phyloP scores from a whole-genome alignment of 352 stramenopile species.

The Phytophthora cryptogea region DNA sequence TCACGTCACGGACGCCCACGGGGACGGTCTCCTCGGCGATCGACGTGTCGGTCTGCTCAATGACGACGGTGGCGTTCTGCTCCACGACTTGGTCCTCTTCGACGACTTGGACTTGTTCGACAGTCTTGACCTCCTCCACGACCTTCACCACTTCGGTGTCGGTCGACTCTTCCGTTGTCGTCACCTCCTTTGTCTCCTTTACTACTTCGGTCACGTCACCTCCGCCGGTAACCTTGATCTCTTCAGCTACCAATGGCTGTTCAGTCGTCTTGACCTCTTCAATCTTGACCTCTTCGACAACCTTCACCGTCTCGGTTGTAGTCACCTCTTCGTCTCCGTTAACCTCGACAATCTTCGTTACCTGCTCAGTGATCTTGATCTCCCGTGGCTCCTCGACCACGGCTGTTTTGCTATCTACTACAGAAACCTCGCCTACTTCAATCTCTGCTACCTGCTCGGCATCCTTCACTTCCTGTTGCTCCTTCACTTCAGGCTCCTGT shows the following conservation, averaged over 20 bases:
- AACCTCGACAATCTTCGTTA: not conserved
- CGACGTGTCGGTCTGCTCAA: not conserved
- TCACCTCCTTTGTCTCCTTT: slow-evolving; percentile 3
- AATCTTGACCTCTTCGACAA: not conserved
- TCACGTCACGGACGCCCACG: slow-evolving; percentile 9
- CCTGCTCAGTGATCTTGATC: not conserved
- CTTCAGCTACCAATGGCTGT: not conserved
- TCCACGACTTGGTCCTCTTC: not conserved
- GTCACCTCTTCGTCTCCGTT: not conserved
- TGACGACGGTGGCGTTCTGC: not conserved
- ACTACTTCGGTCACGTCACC: slow-evolving; percentile 6
- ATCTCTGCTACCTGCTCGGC: not conserved
- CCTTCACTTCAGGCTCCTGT: not conserved
- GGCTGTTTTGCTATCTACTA: not conserved
- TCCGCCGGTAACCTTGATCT: not conserved
- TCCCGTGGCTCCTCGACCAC: not conserved
- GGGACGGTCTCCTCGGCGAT: slow-evolving; percentile 1
- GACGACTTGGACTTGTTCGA: not conserved
- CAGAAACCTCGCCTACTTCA: not conserved
- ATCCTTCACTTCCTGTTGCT: not conserved
- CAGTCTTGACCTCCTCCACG: not conserved
- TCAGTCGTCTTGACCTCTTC: not conserved
- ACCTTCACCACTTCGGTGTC: not conserved
- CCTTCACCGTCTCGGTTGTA: not conserved
- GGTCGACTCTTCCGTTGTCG: not conserved